Evolutionary conservation across 805 yeast genomes (phyloP).

Genomic region (Huiozyma sinensis): DNA sequence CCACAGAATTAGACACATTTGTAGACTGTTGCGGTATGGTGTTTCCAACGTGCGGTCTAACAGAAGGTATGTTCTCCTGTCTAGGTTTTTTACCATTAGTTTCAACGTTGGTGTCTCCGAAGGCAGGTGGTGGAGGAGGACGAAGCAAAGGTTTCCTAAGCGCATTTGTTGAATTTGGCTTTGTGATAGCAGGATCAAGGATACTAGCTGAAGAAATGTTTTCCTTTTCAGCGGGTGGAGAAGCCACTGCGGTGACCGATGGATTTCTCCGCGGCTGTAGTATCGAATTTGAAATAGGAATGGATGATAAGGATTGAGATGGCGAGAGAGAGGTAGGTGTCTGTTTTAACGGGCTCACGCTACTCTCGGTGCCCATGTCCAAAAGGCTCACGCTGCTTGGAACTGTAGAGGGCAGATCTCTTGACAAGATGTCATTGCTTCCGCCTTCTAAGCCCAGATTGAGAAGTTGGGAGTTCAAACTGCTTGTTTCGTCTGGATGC

Average conservation of each 20-base stretch:
- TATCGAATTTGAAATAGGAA: background rate
- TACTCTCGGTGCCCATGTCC: slow-evolving; percentile 4
- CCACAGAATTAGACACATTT: slow-evolving; percentile 7
- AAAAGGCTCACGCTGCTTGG: slow-evolving; percentile 6
- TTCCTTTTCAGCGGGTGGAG: background rate
- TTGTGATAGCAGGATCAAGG: background rate
- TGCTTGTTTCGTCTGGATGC: slow-evolving; percentile 23
- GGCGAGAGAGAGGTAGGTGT: background rate
- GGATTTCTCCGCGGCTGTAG: slow-evolving; percentile 5
- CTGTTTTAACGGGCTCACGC: background rate
- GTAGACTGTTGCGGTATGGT: slow-evolving; percentile 24
- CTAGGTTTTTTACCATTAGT: no score
- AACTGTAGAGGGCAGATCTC: background rate
- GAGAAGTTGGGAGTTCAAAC: slow-evolving; percentile 11
- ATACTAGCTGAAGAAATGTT: background rate
- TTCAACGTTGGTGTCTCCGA: no score
- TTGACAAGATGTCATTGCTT: background rate
- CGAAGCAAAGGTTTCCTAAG: slow-evolving; percentile 6
- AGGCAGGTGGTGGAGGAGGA: slow-evolving; percentile 15
- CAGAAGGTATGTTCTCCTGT: no score
- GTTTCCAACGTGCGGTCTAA: background rate
- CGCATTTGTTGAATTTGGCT: background rate
- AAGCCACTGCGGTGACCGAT: background rate
- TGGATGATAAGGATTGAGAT: slow-evolving; percentile 2
- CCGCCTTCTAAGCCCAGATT: slow-evolving; percentile 9